Conservation (phyloP, 495 filamentous ascomycete species). For the Xylaria sp. region DNA sequence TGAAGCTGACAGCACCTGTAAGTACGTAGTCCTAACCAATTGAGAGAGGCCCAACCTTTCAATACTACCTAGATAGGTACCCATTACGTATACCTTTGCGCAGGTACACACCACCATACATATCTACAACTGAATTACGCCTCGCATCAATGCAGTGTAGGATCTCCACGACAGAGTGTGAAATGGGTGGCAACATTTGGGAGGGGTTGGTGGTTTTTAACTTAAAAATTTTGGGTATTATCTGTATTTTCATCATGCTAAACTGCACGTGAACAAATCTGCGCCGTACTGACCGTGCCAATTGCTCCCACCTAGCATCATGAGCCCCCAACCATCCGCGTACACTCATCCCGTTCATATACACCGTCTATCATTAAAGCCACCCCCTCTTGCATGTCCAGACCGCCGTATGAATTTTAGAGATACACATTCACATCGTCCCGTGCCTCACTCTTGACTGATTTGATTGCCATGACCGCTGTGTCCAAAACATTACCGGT, state of each 20-base stretch:
- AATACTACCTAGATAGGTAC: too few species aligned
- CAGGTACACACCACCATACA: too few species aligned
- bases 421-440: slow-evolving; percentile 19
- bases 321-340: background rate
- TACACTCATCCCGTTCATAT: slow-evolving; percentile 23
- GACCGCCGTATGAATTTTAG: slow-evolving; percentile 18
- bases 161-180: background rate
- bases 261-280: slow-evolving; percentile 20
- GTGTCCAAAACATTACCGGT: slow-evolving; percentile 11
- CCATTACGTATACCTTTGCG: too few species aligned
- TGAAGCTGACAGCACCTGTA: too few species aligned
- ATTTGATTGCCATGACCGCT: slow-evolving; percentile 2
- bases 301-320: slow-evolving; percentile 14
- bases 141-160: too few species aligned
- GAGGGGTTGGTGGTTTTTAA: background rate
- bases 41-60: too few species aligned
- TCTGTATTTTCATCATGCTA: slow-evolving; percentile 23
- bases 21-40: too few species aligned
- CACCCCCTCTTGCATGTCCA: background rate
- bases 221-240: slow-evolving; percentile 17
- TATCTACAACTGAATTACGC: too few species aligned
- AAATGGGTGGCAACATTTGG: background rate
- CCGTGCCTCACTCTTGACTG: background rate
- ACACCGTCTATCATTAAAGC: slow-evolving; percentile 23
- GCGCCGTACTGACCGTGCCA: slow-evolving; percentile 21